Conservation (phyloP, 371 early-diverging fungal species). For the Haplosporangium sp. region DNA sequence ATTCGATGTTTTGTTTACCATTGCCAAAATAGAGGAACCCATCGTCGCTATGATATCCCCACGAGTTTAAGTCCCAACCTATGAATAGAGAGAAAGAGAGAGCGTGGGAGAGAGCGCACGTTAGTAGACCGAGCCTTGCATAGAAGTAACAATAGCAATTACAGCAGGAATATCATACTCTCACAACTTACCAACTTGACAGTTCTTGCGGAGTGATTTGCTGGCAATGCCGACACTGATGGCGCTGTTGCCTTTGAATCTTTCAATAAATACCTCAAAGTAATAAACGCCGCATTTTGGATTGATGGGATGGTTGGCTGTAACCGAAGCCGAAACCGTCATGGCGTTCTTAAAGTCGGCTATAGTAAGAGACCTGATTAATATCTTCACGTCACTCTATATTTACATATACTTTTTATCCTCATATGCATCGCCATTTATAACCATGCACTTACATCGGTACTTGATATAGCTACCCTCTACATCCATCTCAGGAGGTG, state of each 20-base stretch:
- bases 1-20: slow-evolving; percentile 41
- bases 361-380: neutral
- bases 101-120: neutral
- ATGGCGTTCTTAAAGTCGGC: slow-evolving; percentile 54
- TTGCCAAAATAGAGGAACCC: slow-evolving; percentile 50
- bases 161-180: no score
- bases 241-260: slow-evolving; percentile 46
- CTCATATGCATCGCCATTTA: no score
- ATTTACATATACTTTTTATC: neutral
- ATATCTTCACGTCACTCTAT: neutral
- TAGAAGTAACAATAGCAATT: no score
- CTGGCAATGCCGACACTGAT: slow-evolving; percentile 50
- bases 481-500: slow-evolving; percentile 47
- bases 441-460: slow-evolving; percentile 19
- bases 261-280: slow-evolving; percentile 44
- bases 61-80: slow-evolving; percentile 53
- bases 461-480: slow-evolving; percentile 47
- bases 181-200: slow-evolving; percentile 42
- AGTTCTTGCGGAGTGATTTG: slow-evolving; percentile 49
- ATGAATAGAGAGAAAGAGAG: neutral
- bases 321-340: slow-evolving; percentile 48
- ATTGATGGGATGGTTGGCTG: slow-evolving; percentile 51
- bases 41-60: slow-evolving; percentile 52
- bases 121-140: no score
- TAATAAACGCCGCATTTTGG: slow-evolving; percentile 39